Evolutionary conservation across 345 rosid species (phyloP).

Genomic region (rapeseed (Brassica napus)): Da-Ae NC_063450.1:29546001-29546500

Average conservation of each 20-base stretch:
- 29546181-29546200: neutral
- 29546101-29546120: neutral
- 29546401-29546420: neutral
- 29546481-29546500: neutral
- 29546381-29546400: neutral
- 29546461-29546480: neutral
- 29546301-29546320: neutral
- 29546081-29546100: neutral
- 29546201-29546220: neutral
- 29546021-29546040: neutral
- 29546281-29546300: neutral
- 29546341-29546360: neutral
- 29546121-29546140: neutral
- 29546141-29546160: neutral
- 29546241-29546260: neutral
- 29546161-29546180: neutral
- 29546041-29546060: conserved; percentile 16
- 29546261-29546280: neutral
- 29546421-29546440: neutral
- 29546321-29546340: neutral
- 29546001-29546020: neutral
- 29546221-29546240: neutral
- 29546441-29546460: neutral
- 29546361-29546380: neutral
- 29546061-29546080: conserved; percentile 13